A percentile compares a stretch with the other conserved stretches of the same genome.
Conservation (phyloP, 306 rosid genomes). For the Rubus idaeus region DNA sequence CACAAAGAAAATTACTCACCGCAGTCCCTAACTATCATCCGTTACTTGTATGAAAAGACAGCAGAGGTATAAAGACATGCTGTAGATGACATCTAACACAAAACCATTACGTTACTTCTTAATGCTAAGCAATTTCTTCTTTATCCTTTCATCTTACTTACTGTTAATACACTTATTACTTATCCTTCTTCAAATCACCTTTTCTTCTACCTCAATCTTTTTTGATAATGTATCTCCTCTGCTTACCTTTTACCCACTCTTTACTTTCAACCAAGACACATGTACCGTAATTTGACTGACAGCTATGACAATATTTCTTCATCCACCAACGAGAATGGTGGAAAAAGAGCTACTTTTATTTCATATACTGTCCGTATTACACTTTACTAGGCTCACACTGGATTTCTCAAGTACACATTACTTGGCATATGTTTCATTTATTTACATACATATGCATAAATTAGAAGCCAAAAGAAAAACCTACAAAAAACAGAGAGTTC, state of each 20-base stretch:
- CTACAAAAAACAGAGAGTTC: conserved; percentile 12
- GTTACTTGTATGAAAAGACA: background rate
- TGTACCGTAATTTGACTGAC: background rate
- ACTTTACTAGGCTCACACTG: background rate
- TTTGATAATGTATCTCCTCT: background rate
- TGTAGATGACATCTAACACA: background rate
- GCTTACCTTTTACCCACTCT: background rate
- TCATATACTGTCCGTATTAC: background rate
- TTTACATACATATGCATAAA: background rate
- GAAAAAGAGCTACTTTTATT: background rate
- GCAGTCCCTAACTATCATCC: background rate
- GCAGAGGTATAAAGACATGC: background rate
- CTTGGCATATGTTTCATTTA: background rate
- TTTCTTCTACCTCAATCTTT: background rate
- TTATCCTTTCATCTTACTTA: background rate
- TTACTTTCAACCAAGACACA: background rate
- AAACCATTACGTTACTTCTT: background rate
- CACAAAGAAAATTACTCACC: background rate
- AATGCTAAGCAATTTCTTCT: background rate
- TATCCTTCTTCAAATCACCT: background rate
- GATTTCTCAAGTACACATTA: background rate
- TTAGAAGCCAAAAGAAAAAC: conserved; percentile 10
- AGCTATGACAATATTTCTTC: background rate
- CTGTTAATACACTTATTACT: background rate
- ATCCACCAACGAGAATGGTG: background rate